These are phyloP conservation scores for Pleurotus salmoneostramineus DNA, from an alignment of 768 basidiomycete species.

Conservation along the genomic window DNA sequence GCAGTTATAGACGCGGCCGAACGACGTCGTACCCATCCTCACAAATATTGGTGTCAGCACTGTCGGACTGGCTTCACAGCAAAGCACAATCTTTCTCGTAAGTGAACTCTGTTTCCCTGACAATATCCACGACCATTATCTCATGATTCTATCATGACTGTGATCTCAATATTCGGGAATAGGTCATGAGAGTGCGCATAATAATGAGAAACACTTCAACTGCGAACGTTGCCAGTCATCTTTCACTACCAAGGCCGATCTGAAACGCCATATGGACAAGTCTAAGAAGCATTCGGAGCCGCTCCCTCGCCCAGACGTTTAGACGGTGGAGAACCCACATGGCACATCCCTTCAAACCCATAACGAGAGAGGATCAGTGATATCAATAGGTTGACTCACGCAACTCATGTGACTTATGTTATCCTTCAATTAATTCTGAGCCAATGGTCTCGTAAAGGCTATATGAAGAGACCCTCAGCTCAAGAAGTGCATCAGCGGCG, in stretches of 20 bases:
- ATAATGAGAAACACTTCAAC: not conserved
- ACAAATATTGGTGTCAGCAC: not conserved
- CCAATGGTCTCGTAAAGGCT: too few relatives aligned
- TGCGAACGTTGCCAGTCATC: not conserved
- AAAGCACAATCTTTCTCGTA: not conserved
- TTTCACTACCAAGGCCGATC: constrained; percentile 1
- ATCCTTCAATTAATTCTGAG: too few relatives aligned
- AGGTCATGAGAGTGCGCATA: not conserved
- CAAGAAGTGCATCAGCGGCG: too few relatives aligned
- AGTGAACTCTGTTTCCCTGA: not conserved
- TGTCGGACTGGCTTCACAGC: not conserved
- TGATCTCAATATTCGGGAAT: not conserved
- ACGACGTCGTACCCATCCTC: not conserved
- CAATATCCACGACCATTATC: too few relatives aligned
- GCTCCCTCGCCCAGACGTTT: too few relatives aligned
- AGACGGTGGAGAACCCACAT: too few relatives aligned
- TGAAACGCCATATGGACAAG: not conserved
- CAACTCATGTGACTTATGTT: too few relatives aligned
- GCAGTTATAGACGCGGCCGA: not conserved
- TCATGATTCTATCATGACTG: too few relatives aligned
- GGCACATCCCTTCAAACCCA: too few relatives aligned
- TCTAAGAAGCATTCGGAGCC: not conserved
- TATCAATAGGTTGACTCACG: too few relatives aligned
- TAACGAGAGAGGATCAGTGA: too few relatives aligned
- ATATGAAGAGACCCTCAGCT: too few relatives aligned